A percentile compares a stretch with the other conserved stretches of the same genome.
Conservation (phyloP, 140 eudicot genomes). For the Oenanthe javanica region DNA sequence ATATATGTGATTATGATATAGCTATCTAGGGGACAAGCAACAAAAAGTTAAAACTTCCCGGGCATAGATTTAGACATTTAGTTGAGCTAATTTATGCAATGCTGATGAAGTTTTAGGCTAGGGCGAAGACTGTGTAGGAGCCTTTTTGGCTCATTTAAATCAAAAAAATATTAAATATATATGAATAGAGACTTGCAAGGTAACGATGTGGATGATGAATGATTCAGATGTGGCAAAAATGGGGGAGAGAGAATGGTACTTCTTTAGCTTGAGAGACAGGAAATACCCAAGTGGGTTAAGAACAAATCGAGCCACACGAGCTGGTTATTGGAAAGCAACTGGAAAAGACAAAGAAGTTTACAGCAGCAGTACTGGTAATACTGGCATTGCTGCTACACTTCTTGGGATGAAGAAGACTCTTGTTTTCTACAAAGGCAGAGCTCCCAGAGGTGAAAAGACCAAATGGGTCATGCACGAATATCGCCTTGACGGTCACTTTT, state of each 20-base stretch:
- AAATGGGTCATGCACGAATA: constrained; percentile 97
- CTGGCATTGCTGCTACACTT: constrained; percentile 12
- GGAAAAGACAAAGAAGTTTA: constrained; percentile 76
- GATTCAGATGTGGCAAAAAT: constrained; percentile 61
- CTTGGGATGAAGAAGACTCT: constrained; percentile 81
- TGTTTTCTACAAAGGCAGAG: constrained; percentile 79
- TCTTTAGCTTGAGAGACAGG: constrained; percentile 68
- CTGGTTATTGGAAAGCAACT: constrained; percentile 91
- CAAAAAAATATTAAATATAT: no score
- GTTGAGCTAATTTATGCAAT: no score
- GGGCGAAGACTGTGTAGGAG: no score
- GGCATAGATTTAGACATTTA: background rate
- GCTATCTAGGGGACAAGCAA: background rate
- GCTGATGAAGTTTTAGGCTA: no score
- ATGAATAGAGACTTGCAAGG: background rate
- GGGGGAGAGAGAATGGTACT: constrained; percentile 91
- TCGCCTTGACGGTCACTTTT: constrained; percentile 88
- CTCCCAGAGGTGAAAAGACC: constrained; percentile 81
- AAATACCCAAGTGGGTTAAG: constrained; percentile 79
- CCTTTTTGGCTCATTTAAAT: background rate
- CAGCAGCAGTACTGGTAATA: constrained; percentile 17
- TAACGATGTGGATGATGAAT: background rate
- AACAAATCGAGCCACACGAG: constrained; percentile 70
- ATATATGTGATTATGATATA: background rate
- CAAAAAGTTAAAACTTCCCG: background rate